These are phyloP conservation scores for Aphanocladium album DNA, from an alignment of 2,329 filamentous ascomycete species.

Conservation along the genomic window DNA sequence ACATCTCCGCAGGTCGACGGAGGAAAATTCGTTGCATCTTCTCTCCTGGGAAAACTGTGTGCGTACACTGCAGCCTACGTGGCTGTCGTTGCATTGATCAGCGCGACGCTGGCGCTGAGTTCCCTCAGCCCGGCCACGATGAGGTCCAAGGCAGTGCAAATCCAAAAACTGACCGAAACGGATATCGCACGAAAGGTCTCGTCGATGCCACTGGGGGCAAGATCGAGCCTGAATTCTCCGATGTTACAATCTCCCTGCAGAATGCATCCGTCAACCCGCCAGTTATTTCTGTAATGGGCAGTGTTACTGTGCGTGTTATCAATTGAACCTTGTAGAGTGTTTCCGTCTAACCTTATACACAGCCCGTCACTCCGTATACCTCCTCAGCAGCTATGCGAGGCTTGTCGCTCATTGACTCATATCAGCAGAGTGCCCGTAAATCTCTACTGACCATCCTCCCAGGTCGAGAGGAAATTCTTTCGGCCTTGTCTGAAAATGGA, in stretches of 20 bases:
- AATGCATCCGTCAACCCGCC: not conserved
- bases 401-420: not conserved
- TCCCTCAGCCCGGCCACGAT: not conserved
- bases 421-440: not conserved
- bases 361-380: not conserved
- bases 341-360: not conserved
- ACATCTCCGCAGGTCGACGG: constrained; percentile 32
- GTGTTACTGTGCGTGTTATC: not conserved
- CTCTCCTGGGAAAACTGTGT: constrained; percentile 33
- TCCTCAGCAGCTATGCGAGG: not conserved
- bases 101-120: not conserved
- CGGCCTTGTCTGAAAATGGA: constrained; percentile 23
- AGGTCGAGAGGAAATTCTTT: constrained; percentile 16
- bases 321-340: not conserved
- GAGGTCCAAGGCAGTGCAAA: not conserved
- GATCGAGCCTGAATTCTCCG: not conserved
- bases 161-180: not conserved
- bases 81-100: not conserved
- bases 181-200: not conserved
- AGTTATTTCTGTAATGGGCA: not conserved
- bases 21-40: constrained; percentile 43
- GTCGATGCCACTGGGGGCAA: not conserved
- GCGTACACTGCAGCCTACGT: constrained; percentile 30
- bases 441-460: constrained; percentile 12
- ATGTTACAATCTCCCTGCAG: not conserved